Evolutionary conservation across 1,284 basidiomycete genomes (phyloP).

Genomic region (Ganoderma boninense): DNA sequence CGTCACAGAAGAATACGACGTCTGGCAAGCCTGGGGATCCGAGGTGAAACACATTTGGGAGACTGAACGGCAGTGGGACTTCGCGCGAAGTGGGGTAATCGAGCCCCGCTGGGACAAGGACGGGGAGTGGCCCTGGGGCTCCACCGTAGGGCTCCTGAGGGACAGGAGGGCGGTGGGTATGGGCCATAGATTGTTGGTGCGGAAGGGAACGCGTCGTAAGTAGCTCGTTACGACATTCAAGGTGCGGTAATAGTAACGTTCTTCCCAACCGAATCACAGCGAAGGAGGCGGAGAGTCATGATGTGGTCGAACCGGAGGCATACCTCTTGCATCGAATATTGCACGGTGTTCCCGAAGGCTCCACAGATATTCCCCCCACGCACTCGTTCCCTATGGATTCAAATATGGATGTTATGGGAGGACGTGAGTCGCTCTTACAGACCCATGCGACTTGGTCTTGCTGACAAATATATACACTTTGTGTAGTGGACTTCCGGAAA

Average conservation of each 20-base stretch:
- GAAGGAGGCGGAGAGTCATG: slow-evolving; percentile 60
- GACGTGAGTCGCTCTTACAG: slow-evolving; percentile 59
- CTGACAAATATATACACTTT: background rate
- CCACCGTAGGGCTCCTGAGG: slow-evolving; percentile 54
- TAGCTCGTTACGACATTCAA: slow-evolving; percentile 29
- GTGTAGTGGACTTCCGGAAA: slow-evolving; percentile 93
- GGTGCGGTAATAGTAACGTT: slow-evolving; percentile 2
- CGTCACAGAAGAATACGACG: slow-evolving; percentile 77
- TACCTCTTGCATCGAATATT: slow-evolving; percentile 85
- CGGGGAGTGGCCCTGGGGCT: slow-evolving; percentile 69
- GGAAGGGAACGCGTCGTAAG: slow-evolving; percentile 79
- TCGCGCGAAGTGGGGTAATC: slow-evolving; percentile 68
- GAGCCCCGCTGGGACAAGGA: slow-evolving; percentile 70
- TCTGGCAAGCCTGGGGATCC: slow-evolving; percentile 85
- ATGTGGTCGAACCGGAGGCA: slow-evolving; percentile 57
- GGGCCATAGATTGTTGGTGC: slow-evolving; percentile 76
- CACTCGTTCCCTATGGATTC: slow-evolving; percentile 93
- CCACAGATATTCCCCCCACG: slow-evolving; percentile 78
- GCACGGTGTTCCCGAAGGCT: slow-evolving; percentile 91
- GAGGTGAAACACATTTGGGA: slow-evolving; percentile 48
- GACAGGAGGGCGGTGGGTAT: slow-evolving; percentile 83
- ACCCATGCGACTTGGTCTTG: background rate
- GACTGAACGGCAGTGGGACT: slow-evolving; percentile 57
- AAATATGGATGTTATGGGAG: slow-evolving; percentile 94
- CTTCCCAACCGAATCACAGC: slow-evolving; percentile 50